Conservation (phyloP, 1,284 basidiomycete genomes). For the Malassezia caprae region DNA sequence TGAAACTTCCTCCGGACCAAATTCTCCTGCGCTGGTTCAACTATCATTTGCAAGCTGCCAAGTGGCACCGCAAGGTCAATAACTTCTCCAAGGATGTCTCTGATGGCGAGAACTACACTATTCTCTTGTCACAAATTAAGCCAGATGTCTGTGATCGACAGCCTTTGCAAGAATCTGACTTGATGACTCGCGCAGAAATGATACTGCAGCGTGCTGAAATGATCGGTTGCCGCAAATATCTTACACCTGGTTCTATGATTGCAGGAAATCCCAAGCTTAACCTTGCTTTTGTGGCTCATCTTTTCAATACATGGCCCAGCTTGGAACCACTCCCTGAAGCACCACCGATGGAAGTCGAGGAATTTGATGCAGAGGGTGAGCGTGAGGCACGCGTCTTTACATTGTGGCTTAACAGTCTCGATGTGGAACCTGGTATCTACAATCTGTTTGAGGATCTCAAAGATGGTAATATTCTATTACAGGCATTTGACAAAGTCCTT, state of each 20-base stretch:
- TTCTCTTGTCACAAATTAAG: conserved; percentile 88
- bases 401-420: conserved; percentile 91
- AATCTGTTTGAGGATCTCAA: conserved; percentile 92
- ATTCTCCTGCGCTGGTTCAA: conserved; percentile 97
- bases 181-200: conserved; percentile 75
- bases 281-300: conserved; percentile 92
- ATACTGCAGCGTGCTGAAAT: conserved; percentile 82
- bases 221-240: conserved; percentile 90
- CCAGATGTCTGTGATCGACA: conserved; percentile 75
- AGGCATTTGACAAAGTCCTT: conserved; percentile 90
- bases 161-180: conserved; percentile 74
- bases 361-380: conserved; percentile 97
- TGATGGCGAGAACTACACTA: conserved; percentile 94
- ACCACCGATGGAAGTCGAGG: conserved; percentile 66
- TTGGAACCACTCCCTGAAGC: conserved; percentile 69
- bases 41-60: conserved; percentile 90
- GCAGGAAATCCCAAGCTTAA: conserved; percentile 95
- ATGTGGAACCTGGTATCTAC: conserved; percentile 89
- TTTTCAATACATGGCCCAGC: conserved; percentile 89
- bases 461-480: conserved; percentile 76
- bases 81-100: conserved; percentile 93
- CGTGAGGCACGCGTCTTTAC: conserved; percentile 95
- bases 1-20: conserved; percentile 88
- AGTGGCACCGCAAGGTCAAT: conserved; percentile 65
- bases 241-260: conserved; percentile 80